phyloP scores from a whole-genome alignment of 2,329 filamentous ascomycete species.

The Aspergillus arachidicola region DNA sequence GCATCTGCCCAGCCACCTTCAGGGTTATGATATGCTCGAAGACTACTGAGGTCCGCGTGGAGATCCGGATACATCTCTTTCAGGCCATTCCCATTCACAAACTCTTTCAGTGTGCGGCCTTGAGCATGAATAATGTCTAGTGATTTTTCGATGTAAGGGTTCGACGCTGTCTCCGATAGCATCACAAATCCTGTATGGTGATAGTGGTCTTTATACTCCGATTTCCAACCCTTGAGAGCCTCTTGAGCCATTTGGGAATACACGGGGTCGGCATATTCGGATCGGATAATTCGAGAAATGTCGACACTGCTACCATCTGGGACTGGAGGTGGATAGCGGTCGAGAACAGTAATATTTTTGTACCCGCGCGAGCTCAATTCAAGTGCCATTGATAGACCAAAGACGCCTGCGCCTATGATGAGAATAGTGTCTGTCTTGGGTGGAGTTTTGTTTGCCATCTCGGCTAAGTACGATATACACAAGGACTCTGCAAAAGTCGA shows the following conservation, averaged over 20 bases:
- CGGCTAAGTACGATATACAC: not conserved
- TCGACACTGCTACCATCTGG: conserved; percentile 59
- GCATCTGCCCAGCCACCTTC: conserved; percentile 81
- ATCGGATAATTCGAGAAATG: conserved; percentile 60
- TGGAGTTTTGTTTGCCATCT: not conserved
- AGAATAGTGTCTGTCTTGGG: conserved; percentile 54
- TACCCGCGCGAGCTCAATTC: conserved; percentile 63
- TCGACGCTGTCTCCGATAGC: conserved; percentile 27
- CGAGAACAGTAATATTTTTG: conserved; percentile 57
- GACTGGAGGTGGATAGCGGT: conserved; percentile 56
- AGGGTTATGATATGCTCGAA: conserved; percentile 66
- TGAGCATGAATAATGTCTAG: conserved; percentile 40
- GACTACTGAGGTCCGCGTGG: conserved; percentile 61
- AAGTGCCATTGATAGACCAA: conserved; percentile 67
- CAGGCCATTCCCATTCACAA: conserved; percentile 37
- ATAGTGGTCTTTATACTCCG: conserved; percentile 40
- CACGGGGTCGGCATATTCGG: conserved; percentile 76
- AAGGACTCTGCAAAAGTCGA: not conserved
- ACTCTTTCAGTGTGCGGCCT: conserved; percentile 41
- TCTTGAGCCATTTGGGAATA: conserved; percentile 72
- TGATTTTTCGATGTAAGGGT: conserved; percentile 30
- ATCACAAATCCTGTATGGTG: conserved; percentile 33
- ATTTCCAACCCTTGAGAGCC: conserved; percentile 68
- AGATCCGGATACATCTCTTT: conserved; percentile 27
- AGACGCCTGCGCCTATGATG: conserved; percentile 70